A percentile compares a stretch with the other conserved stretches of the same genome.
phyloP scores from a whole-genome alignment of 495 filamentous ascomycete genomes.

The Terfezia boudieri region DNA sequence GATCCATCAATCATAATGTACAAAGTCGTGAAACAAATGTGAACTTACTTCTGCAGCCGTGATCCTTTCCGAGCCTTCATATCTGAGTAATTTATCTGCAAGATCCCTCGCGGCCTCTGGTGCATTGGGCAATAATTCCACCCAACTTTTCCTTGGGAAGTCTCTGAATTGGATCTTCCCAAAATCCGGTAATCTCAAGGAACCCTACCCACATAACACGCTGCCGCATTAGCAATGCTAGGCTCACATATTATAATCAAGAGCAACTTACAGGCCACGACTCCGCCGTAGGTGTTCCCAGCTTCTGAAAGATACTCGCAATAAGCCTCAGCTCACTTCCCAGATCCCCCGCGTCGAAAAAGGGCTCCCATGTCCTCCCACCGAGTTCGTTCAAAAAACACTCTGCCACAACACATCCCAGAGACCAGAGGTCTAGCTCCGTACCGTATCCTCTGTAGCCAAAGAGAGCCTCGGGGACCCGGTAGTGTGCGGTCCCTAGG shows the following conservation, averaged over 20 bases:
- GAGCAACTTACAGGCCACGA: constrained; percentile 39
- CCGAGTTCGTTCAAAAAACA: constrained; percentile 28
- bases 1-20: background rate
- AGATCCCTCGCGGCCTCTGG: constrained; percentile 6
- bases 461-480: constrained; percentile 78
- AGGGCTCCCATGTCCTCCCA: constrained; percentile 25
- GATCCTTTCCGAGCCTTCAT: constrained; percentile 11
- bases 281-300: constrained; percentile 59
- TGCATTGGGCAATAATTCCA: constrained; percentile 11
- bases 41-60: constrained; percentile 9
- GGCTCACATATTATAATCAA: background rate
- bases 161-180: constrained; percentile 15
- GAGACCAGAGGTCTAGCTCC: constrained; percentile 71
- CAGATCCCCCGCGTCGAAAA: constrained; percentile 71
- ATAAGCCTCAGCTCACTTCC: constrained; percentile 85
- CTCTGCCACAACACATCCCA: constrained; percentile 63
- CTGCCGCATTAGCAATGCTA: background rate
- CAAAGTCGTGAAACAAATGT: background rate
- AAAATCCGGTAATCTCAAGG: constrained; percentile 15
- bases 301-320: constrained; percentile 64
- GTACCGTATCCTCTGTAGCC: constrained; percentile 48
- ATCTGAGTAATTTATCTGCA: constrained; percentile 7
- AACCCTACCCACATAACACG: constrained; percentile 2
- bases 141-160: constrained; percentile 12
- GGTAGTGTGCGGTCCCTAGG: constrained; percentile 78